Evolutionary conservation across 805 yeast species (phyloP).

Genomic region (Yarrowia porcina): DNA sequence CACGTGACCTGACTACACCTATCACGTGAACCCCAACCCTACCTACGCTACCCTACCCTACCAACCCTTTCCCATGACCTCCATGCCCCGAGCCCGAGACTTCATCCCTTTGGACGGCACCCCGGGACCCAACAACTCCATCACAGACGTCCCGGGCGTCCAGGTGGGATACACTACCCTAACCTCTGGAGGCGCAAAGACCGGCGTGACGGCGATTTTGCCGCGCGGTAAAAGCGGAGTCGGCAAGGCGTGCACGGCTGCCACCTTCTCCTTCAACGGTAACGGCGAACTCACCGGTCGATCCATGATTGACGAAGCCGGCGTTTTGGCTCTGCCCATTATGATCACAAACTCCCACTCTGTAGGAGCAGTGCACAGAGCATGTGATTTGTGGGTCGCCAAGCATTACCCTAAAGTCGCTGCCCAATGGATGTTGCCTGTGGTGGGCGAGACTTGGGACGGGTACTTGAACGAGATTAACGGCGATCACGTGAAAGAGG

Average conservation of each 20-base stretch:
- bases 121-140: not conserved
- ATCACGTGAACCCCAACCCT: no score
- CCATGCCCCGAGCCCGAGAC: not conserved
- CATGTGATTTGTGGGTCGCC: not conserved
- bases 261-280: constrained; percentile 10
- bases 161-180: constrained; percentile 1
- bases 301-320: constrained; percentile 19
- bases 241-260: constrained; percentile 8
- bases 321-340: not conserved
- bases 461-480: constrained; percentile 10
- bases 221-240: constrained; percentile 7
- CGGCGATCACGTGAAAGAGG: constrained; percentile 15
- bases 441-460: constrained; percentile 17
- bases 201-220: constrained; percentile 5
- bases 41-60: no score
- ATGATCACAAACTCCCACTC: not conserved
- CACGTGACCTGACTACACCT: not conserved
- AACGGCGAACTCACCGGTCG: constrained; percentile 5
- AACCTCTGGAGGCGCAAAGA: not conserved
- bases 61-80: no score
- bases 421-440: constrained; percentile 18
- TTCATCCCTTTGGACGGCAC: not conserved
- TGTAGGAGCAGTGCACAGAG: constrained; percentile 1
- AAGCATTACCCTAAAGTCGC: not conserved
- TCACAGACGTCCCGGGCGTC: constrained; percentile 11